Evolutionary conservation across 1,284 basidiomycete genomes (phyloP).

Genomic region (Salmacisia buchloeana): DNA sequence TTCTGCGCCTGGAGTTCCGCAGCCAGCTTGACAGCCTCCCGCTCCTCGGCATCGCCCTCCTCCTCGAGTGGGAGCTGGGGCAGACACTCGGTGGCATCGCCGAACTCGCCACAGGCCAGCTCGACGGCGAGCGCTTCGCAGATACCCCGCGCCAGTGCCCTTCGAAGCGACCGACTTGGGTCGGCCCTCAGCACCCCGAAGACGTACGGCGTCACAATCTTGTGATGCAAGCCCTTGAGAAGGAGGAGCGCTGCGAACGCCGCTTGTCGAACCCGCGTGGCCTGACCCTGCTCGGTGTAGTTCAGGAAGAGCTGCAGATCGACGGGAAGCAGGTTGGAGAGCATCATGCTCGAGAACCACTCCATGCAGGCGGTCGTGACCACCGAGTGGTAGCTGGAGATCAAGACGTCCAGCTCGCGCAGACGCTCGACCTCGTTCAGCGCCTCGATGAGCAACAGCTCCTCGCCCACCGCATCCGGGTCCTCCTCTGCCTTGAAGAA

Average conservation of each 20-base stretch:
- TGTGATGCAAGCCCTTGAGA: slow-evolving; percentile 62
- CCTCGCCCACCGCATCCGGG: slow-evolving; percentile 32
- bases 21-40: not conserved
- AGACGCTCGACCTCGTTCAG: slow-evolving; percentile 68
- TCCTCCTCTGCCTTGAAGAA: slow-evolving; percentile 29
- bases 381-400: slow-evolving; percentile 89
- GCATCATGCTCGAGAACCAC: slow-evolving; percentile 32
- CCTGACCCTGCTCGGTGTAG: slow-evolving; percentile 68
- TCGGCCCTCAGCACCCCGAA: slow-evolving; percentile 84
- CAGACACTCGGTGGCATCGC: slow-evolving; percentile 15
- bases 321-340: slow-evolving; percentile 63
- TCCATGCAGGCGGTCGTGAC: slow-evolving; percentile 68
- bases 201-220: slow-evolving; percentile 74
- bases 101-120: slow-evolving; percentile 84
- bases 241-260: slow-evolving; percentile 92
- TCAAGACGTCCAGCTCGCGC: slow-evolving; percentile 86
- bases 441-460: slow-evolving; percentile 28
- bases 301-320: slow-evolving; percentile 77
- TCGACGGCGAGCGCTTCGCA: slow-evolving; percentile 82
- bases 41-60: slow-evolving; percentile 17
- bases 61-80: slow-evolving; percentile 27
- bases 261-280: slow-evolving; percentile 53
- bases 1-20: slow-evolving; percentile 27
- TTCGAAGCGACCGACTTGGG: slow-evolving; percentile 71
- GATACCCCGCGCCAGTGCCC: slow-evolving; percentile 77